Evolutionary conservation across 345 rosid genomes (phyloP).

Genomic region (Luvunga scandens): DNA sequence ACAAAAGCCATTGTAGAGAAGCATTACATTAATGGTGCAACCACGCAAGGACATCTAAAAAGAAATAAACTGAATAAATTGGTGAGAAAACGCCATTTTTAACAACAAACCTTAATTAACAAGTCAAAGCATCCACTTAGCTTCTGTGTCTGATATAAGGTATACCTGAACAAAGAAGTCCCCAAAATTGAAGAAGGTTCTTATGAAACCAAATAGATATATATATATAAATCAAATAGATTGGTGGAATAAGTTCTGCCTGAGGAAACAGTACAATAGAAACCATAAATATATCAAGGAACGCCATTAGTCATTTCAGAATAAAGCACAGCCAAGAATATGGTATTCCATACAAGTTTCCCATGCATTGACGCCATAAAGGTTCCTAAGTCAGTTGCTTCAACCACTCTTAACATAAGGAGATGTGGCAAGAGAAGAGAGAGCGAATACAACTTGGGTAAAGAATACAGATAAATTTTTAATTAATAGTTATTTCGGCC

Average conservation of each 20-base stretch:
- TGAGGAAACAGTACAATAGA: too few species aligned
- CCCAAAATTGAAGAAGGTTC: conserved; percentile 3
- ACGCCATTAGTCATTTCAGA: conserved; percentile 6
- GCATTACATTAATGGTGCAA: not conserved
- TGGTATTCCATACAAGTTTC: not conserved
- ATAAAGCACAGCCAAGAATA: not conserved
- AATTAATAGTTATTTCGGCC: not conserved
- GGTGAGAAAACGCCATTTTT: not conserved
- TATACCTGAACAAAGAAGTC: conserved; percentile 53
- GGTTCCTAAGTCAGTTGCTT: not conserved
- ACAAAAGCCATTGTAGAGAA: not conserved
- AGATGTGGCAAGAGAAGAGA: not conserved
- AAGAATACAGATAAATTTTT: not conserved
- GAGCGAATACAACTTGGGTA: not conserved
- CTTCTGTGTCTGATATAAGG: conserved; percentile 93
- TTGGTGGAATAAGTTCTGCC: too few species aligned
- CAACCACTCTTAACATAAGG: not conserved
- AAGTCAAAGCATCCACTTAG: conserved; percentile 89
- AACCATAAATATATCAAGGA: not conserved
- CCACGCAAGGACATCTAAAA: conserved; percentile 11
- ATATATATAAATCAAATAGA: not conserved
- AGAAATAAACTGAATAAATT: not conserved
- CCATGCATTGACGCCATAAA: not conserved
- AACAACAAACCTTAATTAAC: conserved; percentile 69
- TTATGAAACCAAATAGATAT: not conserved